Conservation (phyloP, 2,329 filamentous ascomycete species). For the Diaporthe ilicicola region DNA sequence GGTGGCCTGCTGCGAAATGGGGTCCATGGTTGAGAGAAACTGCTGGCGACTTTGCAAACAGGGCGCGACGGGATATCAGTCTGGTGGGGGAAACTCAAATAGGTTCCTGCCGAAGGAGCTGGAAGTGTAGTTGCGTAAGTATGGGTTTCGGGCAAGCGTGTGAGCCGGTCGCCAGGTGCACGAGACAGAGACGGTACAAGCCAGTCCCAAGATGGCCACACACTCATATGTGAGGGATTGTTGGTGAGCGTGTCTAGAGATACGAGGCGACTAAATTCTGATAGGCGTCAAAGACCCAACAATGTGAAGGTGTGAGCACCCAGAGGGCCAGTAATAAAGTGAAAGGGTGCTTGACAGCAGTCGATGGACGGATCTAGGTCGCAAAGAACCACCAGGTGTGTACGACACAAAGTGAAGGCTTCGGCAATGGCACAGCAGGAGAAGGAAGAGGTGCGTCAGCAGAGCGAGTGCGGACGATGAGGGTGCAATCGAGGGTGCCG, state of each 20-base stretch:
- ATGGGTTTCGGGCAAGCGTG: neutral
- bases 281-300: neutral
- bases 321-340: neutral
- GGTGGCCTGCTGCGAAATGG: conserved; percentile 6
- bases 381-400: neutral
- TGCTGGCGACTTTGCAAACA: neutral
- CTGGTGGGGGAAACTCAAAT: neutral
- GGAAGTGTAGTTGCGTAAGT: neutral
- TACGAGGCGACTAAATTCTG: neutral
- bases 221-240: neutral
- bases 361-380: neutral
- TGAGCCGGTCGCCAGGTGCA: neutral
- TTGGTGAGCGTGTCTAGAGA: neutral
- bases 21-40: conserved; percentile 11
- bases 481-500: neutral
- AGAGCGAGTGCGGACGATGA: neutral
- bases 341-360: neutral
- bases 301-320: neutral
- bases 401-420: neutral
- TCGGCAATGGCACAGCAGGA: neutral
- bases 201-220: neutral
- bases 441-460: neutral
- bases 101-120: neutral
- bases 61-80: neutral
- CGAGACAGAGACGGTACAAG: neutral